Percentiles rank a stretch among this genome's conserved stretches.
Evolutionary conservation across 768 basidiomycete species (phyloP).

Genomic region (Hericium erinaceus): DNA sequence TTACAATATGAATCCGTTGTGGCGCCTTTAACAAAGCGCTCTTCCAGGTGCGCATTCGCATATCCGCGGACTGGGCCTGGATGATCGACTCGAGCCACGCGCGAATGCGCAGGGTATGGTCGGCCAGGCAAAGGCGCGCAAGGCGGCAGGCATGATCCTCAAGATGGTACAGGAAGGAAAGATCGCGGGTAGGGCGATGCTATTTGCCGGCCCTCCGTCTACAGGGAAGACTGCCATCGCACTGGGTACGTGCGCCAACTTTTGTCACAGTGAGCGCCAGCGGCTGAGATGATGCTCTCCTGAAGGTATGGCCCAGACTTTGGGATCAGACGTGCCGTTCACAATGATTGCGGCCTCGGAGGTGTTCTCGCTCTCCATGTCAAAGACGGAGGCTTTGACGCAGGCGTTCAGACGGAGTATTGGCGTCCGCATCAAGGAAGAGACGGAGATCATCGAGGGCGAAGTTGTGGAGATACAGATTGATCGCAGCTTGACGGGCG

Average conservation of each 20-base stretch:
- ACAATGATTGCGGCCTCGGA: slow-evolving; percentile 97
- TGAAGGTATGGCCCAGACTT: slow-evolving; percentile 89
- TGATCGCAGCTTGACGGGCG: slow-evolving; percentile 92
- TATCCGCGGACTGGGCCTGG: slow-evolving; percentile 90
- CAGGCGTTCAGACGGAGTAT: slow-evolving; percentile 95
- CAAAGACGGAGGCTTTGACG: slow-evolving; percentile 95
- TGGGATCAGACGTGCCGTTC: slow-evolving; percentile 93
- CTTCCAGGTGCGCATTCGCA: slow-evolving; percentile 82
- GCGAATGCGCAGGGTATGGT: slow-evolving; percentile 92
- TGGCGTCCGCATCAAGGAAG: slow-evolving; percentile 95
- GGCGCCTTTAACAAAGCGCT: slow-evolving; percentile 9
- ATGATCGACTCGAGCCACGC: slow-evolving; percentile 85
- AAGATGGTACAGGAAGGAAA: slow-evolving; percentile 97
- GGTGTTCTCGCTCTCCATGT: slow-evolving; percentile 97
- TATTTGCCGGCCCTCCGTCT: slow-evolving; percentile 96
- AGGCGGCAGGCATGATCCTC: slow-evolving; percentile 94
- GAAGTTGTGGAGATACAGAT: slow-evolving; percentile 99
- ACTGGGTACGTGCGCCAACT: slow-evolving; percentile 49
- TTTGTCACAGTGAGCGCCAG: not conserved
- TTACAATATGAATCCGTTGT: not conserved
- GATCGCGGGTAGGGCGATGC: slow-evolving; percentile 91
- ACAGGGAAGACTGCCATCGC: slow-evolving; percentile 99
- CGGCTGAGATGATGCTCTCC: not conserved
- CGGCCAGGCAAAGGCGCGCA: slow-evolving; percentile 91
- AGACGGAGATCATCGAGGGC: slow-evolving; percentile 94